These are phyloP conservation scores for Kernera saxatilis DNA, from an alignment of 345 rosid genomes.

Conservation along the genomic window DNA sequence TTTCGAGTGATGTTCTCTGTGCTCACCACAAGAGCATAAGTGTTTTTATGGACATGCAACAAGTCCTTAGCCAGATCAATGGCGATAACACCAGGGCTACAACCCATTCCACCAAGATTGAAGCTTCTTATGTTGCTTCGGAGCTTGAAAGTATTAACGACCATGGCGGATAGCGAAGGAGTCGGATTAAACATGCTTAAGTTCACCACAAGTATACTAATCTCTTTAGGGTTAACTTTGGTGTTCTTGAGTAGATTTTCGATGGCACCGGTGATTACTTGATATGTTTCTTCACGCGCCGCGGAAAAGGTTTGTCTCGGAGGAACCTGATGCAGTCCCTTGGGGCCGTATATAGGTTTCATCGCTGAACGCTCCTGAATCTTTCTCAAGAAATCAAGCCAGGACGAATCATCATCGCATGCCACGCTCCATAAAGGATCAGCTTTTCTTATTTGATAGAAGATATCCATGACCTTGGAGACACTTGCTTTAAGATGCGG, in stretches of 20 bases:
- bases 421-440: conserved; percentile 32
- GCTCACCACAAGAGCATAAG: conserved; percentile 69
- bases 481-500: background rate
- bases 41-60: conserved; percentile 60
- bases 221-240: conserved; percentile 53
- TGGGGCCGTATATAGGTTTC: conserved; percentile 61
- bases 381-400: conserved; percentile 60
- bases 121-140: conserved; percentile 57
- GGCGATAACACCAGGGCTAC: conserved; percentile 71
- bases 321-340: conserved; percentile 49
- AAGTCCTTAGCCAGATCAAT: conserved; percentile 61
- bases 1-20: conserved; percentile 68
- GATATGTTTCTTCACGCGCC: conserved; percentile 62
- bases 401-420: conserved; percentile 7
- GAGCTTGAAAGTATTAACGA: conserved; percentile 53
- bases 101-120: conserved; percentile 80
- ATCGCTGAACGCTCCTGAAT: conserved; percentile 62
- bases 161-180: conserved; percentile 66
- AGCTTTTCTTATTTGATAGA: conserved; percentile 30
- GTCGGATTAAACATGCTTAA: conserved; percentile 80
- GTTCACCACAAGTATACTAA: conserved; percentile 68
- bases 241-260: conserved; percentile 46
- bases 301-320: conserved; percentile 51
- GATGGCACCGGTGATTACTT: conserved; percentile 59
- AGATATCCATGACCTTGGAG: conserved; percentile 16